phyloP scores from a whole-genome alignment of 169 alveolate genomes.

The Cryptosporidium ubiquitum region DNA sequence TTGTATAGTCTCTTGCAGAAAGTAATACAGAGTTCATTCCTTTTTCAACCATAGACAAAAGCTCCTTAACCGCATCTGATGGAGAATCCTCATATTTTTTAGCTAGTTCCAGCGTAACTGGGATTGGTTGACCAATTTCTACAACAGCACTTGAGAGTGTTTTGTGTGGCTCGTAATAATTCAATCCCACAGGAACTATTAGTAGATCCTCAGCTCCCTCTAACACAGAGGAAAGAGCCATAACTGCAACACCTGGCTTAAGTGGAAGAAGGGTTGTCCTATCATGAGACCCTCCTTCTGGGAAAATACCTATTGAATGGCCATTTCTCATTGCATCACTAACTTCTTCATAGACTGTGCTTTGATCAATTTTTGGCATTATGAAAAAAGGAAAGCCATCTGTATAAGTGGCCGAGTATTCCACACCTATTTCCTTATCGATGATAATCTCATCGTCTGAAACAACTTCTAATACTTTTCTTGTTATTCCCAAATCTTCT shows the following conservation, averaged over 20 bases:
- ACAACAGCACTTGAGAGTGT: conserved; percentile 87
- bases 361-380: conserved; percentile 91
- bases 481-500: conserved; percentile 78
- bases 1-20: conserved; percentile 74
- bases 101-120: conserved; percentile 75
- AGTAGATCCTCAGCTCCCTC: conserved; percentile 91
- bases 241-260: conserved; percentile 94
- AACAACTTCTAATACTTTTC: conserved; percentile 82
- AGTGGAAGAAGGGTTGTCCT: conserved; percentile 91
- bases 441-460: conserved; percentile 88
- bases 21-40: conserved; percentile 72
- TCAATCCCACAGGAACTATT: conserved; percentile 89
- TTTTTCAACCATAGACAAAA: conserved; percentile 44
- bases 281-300: conserved; percentile 97
- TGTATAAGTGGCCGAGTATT: conserved; percentile 66
- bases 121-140: conserved; percentile 86
- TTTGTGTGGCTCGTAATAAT: conserved; percentile 85
- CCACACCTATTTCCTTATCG: conserved; percentile 75
- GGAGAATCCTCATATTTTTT: conserved; percentile 54
- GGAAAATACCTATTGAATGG: conserved; percentile 92
- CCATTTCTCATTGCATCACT: conserved; percentile 87
- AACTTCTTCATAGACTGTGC: conserved; percentile 89
- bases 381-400: conserved; percentile 75
- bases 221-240: conserved; percentile 92
- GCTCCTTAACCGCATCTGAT: conserved; percentile 49